Base-by-base conservation (phyloP, 2,329 filamentous ascomycete genomes). In the Apiospora koreana region DNA sequence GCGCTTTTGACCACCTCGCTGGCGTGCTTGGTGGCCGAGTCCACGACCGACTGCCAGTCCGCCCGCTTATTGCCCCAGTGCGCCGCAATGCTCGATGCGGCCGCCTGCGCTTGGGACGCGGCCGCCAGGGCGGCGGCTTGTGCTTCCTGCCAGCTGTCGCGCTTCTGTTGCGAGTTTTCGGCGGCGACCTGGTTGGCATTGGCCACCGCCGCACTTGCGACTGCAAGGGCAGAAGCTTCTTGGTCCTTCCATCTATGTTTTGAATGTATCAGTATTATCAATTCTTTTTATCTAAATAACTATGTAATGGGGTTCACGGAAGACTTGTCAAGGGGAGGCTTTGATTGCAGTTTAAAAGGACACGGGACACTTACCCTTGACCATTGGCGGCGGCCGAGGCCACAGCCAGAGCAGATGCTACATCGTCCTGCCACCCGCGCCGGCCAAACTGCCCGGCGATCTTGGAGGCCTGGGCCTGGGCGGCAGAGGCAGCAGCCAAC, bases 41-140 rank as follows among this genome's bases (percentile, higher is more conserved):
- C 69, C 31, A 70, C 74, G n/a, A 72, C 62, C 5, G 71, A 72
- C 45, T 73, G 72, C 74, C 74, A 74, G 62, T 74, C 72, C 54
- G 74, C 70, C 2, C 72, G 72, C 25, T 45, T 50, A 21, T 45
- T 50, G 21, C 21, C 38, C 43, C 46, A 69, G 54, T 62, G 71
- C 25, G 64, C 64, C 23, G 68, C 41, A 42, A 42, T 16, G 68
- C 43, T 41, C 14, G 41, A 41, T 2, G 68, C 43, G 5, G 23
- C 41, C 43, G 66, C 43, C n/a, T 62, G 54, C 28, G 31, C 54
- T 31, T 14, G 28, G 25, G 38, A 18, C n/a, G 64, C 64, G 5
- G 38, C 38, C n/a, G 64, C 38, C 38, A 45, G 64, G 10, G 38
- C 38, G 9, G 38, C 64, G 38, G n/a, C n/a, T 25, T 25, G 0